Percentiles rank a stretch among this genome's conserved stretches.
phyloP scores from a whole-genome alignment of 441 rosid species.

The Arabidopsis lyrata region DNA sequence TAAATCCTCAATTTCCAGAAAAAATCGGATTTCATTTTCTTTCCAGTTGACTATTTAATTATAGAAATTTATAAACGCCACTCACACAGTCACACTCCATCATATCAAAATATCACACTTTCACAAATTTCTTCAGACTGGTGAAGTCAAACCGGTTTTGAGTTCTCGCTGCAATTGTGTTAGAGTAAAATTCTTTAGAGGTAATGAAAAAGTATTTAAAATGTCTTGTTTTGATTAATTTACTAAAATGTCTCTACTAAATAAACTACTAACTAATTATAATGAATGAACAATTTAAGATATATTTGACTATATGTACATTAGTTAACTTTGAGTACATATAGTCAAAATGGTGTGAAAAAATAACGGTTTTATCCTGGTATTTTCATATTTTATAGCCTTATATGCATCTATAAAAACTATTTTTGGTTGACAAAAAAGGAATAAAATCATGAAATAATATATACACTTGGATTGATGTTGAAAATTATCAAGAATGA shows the following conservation, averaged over 20 bases:
- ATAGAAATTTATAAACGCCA: background rate
- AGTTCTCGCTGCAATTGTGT: background rate
- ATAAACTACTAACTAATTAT: background rate
- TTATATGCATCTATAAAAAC: background rate
- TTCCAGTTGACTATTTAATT: background rate
- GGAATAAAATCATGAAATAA: background rate
- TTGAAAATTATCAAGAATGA: background rate
- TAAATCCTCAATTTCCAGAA: no score
- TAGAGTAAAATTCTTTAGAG: background rate
- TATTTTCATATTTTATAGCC: no score
- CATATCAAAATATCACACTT: background rate
- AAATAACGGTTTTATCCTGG: no score
- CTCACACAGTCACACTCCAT: background rate
- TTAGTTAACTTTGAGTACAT: background rate
- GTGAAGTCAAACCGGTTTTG: constrained; percentile 4
- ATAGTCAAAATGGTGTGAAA: background rate
- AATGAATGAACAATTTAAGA: background rate
- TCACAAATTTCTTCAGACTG: background rate
- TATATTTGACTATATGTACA: background rate
- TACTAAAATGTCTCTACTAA: background rate
- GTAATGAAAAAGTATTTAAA: background rate
- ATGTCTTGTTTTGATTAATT: background rate
- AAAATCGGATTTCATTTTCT: background rate
- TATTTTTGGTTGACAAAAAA: background rate
- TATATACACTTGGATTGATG: background rate